Percentiles rank a stretch among this genome's conserved stretches.
Conservation (phyloP, 2,329 filamentous ascomycete genomes). For the Penicillium sclerotiorum region DNA sequence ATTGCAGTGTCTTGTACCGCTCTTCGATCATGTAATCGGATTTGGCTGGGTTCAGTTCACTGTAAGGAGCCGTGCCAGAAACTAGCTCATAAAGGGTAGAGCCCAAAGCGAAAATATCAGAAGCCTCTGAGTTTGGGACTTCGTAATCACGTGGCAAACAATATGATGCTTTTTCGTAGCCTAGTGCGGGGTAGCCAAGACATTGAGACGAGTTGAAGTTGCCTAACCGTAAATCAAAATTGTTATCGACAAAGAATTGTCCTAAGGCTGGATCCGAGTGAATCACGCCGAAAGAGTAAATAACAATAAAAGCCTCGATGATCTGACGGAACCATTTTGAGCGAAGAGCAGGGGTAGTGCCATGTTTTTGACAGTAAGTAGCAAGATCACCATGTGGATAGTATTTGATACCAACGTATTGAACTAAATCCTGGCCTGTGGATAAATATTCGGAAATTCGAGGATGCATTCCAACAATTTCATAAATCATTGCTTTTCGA, state of each 20-base stretch:
- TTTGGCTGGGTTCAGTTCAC: too few relatives aligned
- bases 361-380: constrained; percentile 1
- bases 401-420: constrained; percentile 8
- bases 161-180: constrained; percentile 21
- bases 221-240: constrained; percentile 23
- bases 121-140: constrained; percentile 8
- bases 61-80: background rate
- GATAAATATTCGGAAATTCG: background rate
- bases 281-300: constrained; percentile 20
- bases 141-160: constrained; percentile 18
- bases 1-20: constrained; percentile 3
- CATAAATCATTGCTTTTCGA: background rate
- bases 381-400: constrained; percentile 12
- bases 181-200: constrained; percentile 10
- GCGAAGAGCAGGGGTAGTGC: constrained; percentile 2
- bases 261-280: constrained; percentile 25
- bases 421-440: background rate
- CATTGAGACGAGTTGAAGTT: constrained; percentile 24
- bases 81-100: constrained; percentile 16
- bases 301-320: constrained; percentile 20
- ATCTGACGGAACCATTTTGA: constrained; percentile 23
- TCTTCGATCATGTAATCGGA: constrained; percentile 13
- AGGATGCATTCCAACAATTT: background rate
- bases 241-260: constrained; percentile 19
- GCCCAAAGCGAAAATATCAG: constrained; percentile 17